Evolutionary conservation across 2,329 filamentous ascomycete species (phyloP).

Genomic region (Elsinoe arachidis): DNA sequence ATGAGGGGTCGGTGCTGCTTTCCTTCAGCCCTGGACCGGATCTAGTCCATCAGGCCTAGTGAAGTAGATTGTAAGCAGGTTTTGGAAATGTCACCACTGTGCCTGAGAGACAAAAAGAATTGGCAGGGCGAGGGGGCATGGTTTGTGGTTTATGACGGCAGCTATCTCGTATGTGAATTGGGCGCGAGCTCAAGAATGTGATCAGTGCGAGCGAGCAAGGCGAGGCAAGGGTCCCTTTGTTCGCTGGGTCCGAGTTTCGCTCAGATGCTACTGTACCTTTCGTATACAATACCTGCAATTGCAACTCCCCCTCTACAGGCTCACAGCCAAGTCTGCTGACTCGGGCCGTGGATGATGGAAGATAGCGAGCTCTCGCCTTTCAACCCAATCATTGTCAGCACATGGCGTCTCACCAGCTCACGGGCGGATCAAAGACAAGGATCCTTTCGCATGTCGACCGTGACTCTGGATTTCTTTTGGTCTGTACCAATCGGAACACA

Average conservation of each 20-base stretch:
- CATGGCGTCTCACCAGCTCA: not conserved
- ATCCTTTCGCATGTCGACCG: not conserved
- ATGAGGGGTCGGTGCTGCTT: constrained; percentile 4
- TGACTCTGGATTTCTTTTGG: not conserved
- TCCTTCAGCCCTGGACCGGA: not conserved
- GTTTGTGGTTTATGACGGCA: not conserved
- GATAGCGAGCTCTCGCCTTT: not conserved
- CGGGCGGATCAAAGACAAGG: not conserved
- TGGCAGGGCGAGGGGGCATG: not conserved
- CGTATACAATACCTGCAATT: no score
- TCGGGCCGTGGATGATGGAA: not conserved
- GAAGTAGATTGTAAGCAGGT: not conserved
- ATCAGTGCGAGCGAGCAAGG: not conserved
- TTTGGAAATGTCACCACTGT: not conserved
- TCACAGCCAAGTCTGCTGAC: not conserved
- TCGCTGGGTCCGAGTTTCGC: not conserved
- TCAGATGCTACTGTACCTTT: not conserved
- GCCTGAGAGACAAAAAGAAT: not conserved
- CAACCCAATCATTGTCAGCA: no score
- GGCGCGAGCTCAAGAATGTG: not conserved
- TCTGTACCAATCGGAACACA: not conserved
- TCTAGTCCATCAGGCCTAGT: constrained; percentile 5
- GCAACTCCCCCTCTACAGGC: no score
- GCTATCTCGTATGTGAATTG: not conserved
- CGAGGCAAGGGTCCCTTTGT: not conserved